phyloP scores from a whole-genome alignment of 306 rosid species.

The Quillaja saponaria region DNA sequence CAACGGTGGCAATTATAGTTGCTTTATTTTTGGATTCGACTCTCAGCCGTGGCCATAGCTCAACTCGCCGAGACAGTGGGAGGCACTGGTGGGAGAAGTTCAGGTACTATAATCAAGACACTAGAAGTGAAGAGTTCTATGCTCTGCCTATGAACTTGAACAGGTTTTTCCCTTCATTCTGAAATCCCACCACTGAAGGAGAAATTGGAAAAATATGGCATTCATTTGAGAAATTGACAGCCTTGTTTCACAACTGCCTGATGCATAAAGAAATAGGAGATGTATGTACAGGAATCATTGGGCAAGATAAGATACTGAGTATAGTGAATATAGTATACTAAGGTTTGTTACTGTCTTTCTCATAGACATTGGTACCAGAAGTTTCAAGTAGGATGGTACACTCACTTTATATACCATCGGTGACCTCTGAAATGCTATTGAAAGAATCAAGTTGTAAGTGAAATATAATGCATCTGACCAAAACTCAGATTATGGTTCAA shows the following conservation, averaged over 20 bases:
- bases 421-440: no score
- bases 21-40: constrained; percentile 67
- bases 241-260: not conserved
- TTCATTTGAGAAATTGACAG: not conserved
- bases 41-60: constrained; percentile 37
- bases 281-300: not conserved
- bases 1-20: constrained; percentile 64
- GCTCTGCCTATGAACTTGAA: constrained; percentile 59
- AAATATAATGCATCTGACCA: no score
- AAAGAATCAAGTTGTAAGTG: no score
- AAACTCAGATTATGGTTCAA: no score
- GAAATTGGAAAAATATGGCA: not conserved
- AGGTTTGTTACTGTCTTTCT: not conserved
- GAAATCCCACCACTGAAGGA: constrained; percentile 17
- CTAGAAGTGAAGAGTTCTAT: constrained; percentile 71
- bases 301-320: constrained; percentile 5
- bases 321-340: not conserved
- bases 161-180: constrained; percentile 77
- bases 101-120: constrained; percentile 48
- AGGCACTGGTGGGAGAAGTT: constrained; percentile 89
- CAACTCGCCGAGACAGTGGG: constrained; percentile 71
- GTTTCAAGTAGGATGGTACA: no score
- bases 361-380: not conserved
- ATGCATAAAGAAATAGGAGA: not conserved
- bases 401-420: no score